These are phyloP conservation scores for Cylindrodendrum hubeiense DNA, from an alignment of 2,329 filamentous ascomycete species.

Conservation along the genomic window DNA sequence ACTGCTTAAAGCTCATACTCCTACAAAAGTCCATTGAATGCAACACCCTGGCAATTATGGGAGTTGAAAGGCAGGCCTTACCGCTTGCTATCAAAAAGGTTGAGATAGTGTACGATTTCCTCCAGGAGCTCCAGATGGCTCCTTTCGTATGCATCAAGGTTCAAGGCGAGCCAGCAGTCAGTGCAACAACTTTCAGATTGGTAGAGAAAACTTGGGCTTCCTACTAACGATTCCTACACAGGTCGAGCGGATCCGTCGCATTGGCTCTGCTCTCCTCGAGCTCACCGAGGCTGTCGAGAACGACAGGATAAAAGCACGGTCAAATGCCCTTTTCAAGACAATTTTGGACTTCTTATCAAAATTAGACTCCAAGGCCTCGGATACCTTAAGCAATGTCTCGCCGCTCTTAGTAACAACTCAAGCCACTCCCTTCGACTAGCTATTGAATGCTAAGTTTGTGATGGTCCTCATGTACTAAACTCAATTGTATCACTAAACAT, in stretches of 20 bases:
- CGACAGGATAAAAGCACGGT: background rate
- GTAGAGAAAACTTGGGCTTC: too few species aligned
- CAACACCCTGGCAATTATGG: background rate
- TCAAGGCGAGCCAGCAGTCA: constrained; percentile 17
- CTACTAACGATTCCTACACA: background rate
- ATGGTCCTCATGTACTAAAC: too few species aligned
- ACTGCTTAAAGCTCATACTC: background rate
- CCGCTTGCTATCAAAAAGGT: constrained; percentile 10
- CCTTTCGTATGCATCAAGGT: constrained; percentile 12
- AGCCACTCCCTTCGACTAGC: too few species aligned
- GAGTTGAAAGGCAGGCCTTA: background rate
- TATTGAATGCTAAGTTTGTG: too few species aligned
- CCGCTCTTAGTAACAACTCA: too few species aligned
- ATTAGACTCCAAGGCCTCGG: background rate
- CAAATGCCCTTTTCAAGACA: background rate
- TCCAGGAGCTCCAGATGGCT: constrained; percentile 8
- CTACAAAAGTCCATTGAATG: background rate
- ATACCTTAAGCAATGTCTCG: too few species aligned
- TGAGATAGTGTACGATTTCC: constrained; percentile 18
- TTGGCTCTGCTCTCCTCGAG: constrained; percentile 18
- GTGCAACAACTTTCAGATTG: background rate
- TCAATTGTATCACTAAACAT: too few species aligned
- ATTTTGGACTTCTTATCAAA: background rate
- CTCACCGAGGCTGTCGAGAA: constrained; percentile 7
- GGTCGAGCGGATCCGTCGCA: constrained; percentile 20